Base-by-base conservation (phyloP, 2,329 filamentous ascomycete genomes). In the Podosphaera fusca region DNA sequence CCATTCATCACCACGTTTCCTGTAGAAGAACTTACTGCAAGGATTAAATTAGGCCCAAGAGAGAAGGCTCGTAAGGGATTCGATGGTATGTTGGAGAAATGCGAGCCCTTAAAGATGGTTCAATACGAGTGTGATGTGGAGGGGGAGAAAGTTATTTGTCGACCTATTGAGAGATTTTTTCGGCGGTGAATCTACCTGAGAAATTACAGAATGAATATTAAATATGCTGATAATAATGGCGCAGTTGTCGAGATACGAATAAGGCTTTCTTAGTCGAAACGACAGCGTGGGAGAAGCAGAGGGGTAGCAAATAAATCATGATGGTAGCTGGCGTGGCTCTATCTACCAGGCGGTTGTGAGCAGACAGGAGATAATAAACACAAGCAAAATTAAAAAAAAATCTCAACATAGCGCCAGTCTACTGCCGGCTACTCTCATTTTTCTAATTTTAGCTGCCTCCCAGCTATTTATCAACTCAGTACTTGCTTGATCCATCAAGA, bases 241-340 rank as follows among this genome's bases (percentile, higher is more conserved):
- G 42, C 65, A 82, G 80, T 62, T 82, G 80, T 66, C 70, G 71
- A 58, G 78, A 81, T 67, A 73, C 69, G 62, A 76, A 76, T 12
- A 76, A 76, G 3, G 69, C 58, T 6, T 83, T 82, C 62, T 75
- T 71, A 66, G 75, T 81, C 49, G 80, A 83, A 69, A 83, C 80
- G 31, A 82, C 80, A 10, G 72, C 74, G 49, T 82, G 79, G 79
- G 79, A 82, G 68, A 62, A 56, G 10, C 10, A 42, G 5, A 42
- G 10, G 3, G n/a, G 9, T 14, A 42, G 5, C 5, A 42, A 42
- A 3, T 42, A 6, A 42, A 21, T 21, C 21, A 21, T 21, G 21
- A 21, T 21, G 21, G 21, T 21, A 21, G 21, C 21, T 21, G 21
- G 21, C 21, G 21, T 21, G 21, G 21, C 21, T 21, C 21, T 21